Base-by-base conservation (phyloP, 139 green algal species). In the Coelastrella sp. region DNA sequence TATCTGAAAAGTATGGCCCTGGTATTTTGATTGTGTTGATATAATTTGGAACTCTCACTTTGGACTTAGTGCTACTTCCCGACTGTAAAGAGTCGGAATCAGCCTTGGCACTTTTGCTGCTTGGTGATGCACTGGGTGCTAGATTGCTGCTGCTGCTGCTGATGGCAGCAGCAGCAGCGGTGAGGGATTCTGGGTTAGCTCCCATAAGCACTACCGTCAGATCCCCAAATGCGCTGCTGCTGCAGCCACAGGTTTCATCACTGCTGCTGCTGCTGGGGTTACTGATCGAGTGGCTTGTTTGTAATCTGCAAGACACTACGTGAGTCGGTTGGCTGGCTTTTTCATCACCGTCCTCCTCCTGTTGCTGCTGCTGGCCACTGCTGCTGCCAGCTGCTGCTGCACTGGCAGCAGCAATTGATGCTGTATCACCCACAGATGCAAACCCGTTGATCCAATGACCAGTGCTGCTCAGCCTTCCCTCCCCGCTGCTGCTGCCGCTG, bases 371-470 rank as follows among this genome's bases (percentile, higher is more conserved):
- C 59, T 74, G 59, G 7, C 22, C 3, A 5, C 13, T 32, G 17
- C 78, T 71, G 78, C 59, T 57, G 79, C 58, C n/a, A 6, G n/a
- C 60, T 11, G 61, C 80, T 4, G 14, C 32, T n/a, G 11, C 73
- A 58, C 58, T 73, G n/a, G 17, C n/a, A 7, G 61, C 59, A 6
- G 14, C 16, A n/a, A 75, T 59, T 7, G 91, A 90, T 16, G 76
- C 61, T 4, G 91, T 88, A 85, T 94, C 91, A 0, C 91, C 89
- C 64, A 91, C 82, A 6, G 91, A 94, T 2, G 59, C 91, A 85
- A 94, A 94, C 17, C 86, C 80, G 0, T 83, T 23, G 7, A 94
- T 57, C 91, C 91, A 89, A 5, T 65, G 7, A n/a, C 56, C 19
- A 23, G 68, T n/a, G n/a, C n/a, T n/a, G n/a, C n/a, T n/a, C n/a